A percentile compares a stretch with the other conserved stretches of the same genome.
Evolutionary conservation across 352 stramenopile species (phyloP).

Genomic region (Phytophthora foliorum): DNA sequence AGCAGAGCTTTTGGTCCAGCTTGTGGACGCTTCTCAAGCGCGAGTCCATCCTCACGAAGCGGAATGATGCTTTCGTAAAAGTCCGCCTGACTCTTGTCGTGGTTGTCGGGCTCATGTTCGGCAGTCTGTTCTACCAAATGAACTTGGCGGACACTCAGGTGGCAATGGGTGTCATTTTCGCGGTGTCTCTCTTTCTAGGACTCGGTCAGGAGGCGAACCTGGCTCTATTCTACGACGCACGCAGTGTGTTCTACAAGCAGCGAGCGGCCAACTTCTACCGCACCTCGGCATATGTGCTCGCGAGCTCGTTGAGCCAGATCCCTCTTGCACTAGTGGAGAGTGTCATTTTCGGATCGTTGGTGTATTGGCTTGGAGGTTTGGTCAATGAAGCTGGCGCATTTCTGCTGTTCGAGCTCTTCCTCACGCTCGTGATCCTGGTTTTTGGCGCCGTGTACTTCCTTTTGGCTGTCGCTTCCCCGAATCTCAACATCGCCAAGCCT

Average conservation of each 20-base stretch:
- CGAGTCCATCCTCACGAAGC: not conserved
- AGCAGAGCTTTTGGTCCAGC: constrained; percentile 18
- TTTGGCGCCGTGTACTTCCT: too few relatives aligned
- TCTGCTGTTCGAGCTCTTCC: constrained; percentile 3
- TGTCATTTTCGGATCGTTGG: constrained; percentile 13
- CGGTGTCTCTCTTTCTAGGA: constrained; percentile 78
- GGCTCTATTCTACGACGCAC: constrained; percentile 74
- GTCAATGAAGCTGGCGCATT: not conserved
- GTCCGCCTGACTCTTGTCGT: constrained; percentile 17
- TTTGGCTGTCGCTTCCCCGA: not conserved
- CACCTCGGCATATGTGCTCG: not conserved
- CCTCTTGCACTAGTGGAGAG: not conserved
- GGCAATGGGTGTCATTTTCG: constrained; percentile 68
- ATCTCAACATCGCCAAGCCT: constrained; percentile 12
- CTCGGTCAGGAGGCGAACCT: constrained; percentile 80
- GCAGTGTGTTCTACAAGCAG: constrained; percentile 23
- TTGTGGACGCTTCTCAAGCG: constrained; percentile 44
- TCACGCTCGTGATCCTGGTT: constrained; percentile 5
- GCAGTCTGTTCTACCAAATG: constrained; percentile 32
- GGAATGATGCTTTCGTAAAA: constrained; percentile 16
- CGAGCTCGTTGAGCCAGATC: constrained; percentile 4
- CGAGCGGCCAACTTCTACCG: constrained; percentile 13
- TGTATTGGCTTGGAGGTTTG: constrained; percentile 10
- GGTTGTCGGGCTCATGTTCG: constrained; percentile 28
- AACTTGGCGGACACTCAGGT: constrained; percentile 16